A percentile compares a stretch with the other conserved stretches of the same genome.
Conservation (phyloP, 495 filamentous ascomycete species). For the Chaetomium fimeti region DNA sequence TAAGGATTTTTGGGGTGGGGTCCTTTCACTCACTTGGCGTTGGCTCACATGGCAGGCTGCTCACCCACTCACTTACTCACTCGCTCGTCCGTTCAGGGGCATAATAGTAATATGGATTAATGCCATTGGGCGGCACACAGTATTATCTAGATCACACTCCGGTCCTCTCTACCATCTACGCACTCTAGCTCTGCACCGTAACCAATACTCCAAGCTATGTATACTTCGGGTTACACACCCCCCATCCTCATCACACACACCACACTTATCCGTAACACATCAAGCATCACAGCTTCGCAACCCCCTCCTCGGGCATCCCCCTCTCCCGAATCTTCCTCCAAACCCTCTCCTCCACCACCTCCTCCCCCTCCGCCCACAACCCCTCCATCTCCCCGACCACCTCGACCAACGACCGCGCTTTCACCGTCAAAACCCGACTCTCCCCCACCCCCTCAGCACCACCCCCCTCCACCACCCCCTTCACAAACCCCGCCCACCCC, state of each 20-base stretch:
- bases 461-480: constrained; percentile 41
- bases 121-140: neutral
- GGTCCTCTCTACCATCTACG: neutral
- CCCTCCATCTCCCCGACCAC: constrained; percentile 51
- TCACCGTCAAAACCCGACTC: constrained; percentile 53
- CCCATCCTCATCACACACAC: neutral
- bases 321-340: constrained; percentile 47
- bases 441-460: constrained; percentile 27
- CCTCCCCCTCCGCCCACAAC: constrained; percentile 50
- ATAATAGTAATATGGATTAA: neutral
- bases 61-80: too few species aligned
- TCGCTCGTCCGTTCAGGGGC: neutral
- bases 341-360: constrained; percentile 55
- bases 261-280: neutral
- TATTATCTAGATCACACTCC: neutral
- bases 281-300: constrained; percentile 48
- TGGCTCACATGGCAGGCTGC: neutral
- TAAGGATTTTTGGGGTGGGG: constrained; percentile 19
- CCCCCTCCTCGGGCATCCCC: constrained; percentile 40
- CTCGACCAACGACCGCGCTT: constrained; percentile 56
- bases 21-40: constrained; percentile 12
- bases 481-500: constrained; percentile 58
- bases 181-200: neutral
- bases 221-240: too few species aligned
- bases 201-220: neutral